Evolutionary conservation across 768 basidiomycete genomes (phyloP).

Genomic region (Punctularia strigosozonata): DNA sequence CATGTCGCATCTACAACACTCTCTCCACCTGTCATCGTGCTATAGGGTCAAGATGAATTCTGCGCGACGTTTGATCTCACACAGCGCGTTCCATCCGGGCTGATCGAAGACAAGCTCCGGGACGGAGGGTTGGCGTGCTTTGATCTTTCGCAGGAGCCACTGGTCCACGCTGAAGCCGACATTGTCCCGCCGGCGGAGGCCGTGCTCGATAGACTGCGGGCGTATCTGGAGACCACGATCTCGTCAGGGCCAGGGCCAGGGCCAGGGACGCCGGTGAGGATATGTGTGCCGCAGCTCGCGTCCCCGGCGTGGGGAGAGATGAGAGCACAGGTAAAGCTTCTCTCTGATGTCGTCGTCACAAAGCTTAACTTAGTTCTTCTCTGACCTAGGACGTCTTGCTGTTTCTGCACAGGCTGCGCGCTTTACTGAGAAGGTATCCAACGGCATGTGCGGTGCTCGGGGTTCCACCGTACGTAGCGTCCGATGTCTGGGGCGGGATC

Average conservation of each 20-base stretch:
- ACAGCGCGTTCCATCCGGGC: slow-evolving; percentile 37
- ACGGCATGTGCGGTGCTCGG: slow-evolving; percentile 57
- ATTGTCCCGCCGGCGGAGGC: no score
- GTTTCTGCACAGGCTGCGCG: slow-evolving; percentile 62
- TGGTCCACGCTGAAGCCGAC: slow-evolving; percentile 13
- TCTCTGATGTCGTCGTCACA: not conserved
- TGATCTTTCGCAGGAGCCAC: slow-evolving; percentile 1
- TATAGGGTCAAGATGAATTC: slow-evolving; percentile 45
- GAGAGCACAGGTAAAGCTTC: slow-evolving; percentile 33
- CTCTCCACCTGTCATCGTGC: no score
- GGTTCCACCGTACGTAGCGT: slow-evolving; percentile 51
- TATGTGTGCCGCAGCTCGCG: slow-evolving; percentile 54
- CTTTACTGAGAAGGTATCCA: slow-evolving; percentile 42
- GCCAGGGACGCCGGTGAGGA: slow-evolving; percentile 33
- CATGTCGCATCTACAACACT: no score
- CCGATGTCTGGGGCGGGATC: slow-evolving; percentile 43
- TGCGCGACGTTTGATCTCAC: slow-evolving; percentile 69
- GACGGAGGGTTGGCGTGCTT: slow-evolving; percentile 6
- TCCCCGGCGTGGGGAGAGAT: slow-evolving; percentile 63
- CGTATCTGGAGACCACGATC: no score
- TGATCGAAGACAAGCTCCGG: slow-evolving; percentile 20
- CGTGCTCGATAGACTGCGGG: no score
- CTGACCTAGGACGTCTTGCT: slow-evolving; percentile 52
- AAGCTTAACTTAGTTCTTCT: not conserved
- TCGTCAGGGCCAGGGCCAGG: no score